These are phyloP conservation scores for Wilcoxina mikolae DNA, from an alignment of 495 filamentous ascomycete genomes.

Conservation along the genomic window DNA sequence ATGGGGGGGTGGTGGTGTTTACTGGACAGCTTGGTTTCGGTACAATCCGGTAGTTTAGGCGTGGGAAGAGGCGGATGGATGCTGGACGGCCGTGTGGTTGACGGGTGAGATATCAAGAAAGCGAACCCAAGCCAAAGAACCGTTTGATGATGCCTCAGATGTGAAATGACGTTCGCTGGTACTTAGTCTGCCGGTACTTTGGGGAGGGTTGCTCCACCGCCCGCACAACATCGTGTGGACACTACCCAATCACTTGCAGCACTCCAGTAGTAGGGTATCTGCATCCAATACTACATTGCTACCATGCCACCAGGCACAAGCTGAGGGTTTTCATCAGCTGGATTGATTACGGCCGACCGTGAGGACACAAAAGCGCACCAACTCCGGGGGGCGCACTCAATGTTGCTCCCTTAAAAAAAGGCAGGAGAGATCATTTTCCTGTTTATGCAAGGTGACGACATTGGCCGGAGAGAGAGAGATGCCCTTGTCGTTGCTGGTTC, in stretches of 20 bases:
- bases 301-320: no score
- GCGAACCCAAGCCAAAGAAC: not conserved
- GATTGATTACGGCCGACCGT: no score
- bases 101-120: not conserved
- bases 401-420: slow-evolving; percentile 7
- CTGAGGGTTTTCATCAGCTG: no score
- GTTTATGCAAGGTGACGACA: slow-evolving; percentile 6
- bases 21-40: not conserved
- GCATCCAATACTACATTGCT: not conserved
- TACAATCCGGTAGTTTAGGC: slow-evolving; percentile 1
- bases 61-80: not conserved
- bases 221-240: not conserved
- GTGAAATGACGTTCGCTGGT: slow-evolving; percentile 6
- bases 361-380: no score
- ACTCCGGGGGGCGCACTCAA: not conserved
- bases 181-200: not conserved
- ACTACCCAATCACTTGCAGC: not conserved
- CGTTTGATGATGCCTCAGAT: not conserved
- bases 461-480: not conserved
- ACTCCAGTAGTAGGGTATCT: no score
- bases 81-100: not conserved
- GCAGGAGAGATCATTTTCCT: not conserved
- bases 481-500: slow-evolving; percentile 6
- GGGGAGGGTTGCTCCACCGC: not conserved
- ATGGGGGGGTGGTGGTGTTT: not conserved